phyloP scores from a whole-genome alignment of 2,329 filamentous ascomycete genomes.

The Lecanicillium sp. region DNA sequence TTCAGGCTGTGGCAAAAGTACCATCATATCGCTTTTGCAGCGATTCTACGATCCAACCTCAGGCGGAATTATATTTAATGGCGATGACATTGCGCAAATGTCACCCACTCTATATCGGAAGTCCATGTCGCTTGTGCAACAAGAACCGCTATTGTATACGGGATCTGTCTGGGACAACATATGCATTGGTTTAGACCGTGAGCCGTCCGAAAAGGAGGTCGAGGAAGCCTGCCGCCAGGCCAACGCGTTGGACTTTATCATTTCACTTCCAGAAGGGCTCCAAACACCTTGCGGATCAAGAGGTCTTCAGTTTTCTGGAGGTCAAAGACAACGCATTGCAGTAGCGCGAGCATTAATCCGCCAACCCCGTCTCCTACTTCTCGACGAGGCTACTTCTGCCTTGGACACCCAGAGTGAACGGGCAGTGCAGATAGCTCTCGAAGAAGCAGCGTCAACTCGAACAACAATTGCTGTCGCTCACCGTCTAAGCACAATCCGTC shows the following conservation, averaged over 20 bases:
- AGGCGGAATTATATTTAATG: too few relatives aligned
- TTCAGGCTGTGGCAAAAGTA: slow-evolving; percentile 38
- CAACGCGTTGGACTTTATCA: slow-evolving; percentile 36
- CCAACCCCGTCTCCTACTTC: too few relatives aligned
- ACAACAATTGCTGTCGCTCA: slow-evolving; percentile 4
- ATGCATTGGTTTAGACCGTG: too few relatives aligned
- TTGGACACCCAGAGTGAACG: too few relatives aligned
- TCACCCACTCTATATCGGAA: too few relatives aligned
- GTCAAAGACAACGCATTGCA: slow-evolving; percentile 46
- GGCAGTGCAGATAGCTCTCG: too few relatives aligned
- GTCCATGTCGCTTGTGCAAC: too few relatives aligned
- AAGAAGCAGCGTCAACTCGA: too few relatives aligned
- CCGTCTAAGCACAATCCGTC: slow-evolving; percentile 11
- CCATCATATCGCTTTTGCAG: slow-evolving; percentile 38
- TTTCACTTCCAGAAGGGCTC: slow-evolving; percentile 10
- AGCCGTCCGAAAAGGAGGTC: slow-evolving; percentile 22
- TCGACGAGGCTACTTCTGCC: too few relatives aligned
- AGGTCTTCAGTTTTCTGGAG: slow-evolving; percentile 35
- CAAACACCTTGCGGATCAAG: slow-evolving; percentile 22
- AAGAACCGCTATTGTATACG: too few relatives aligned
- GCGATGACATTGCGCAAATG: too few relatives aligned
- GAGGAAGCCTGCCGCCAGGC: slow-evolving; percentile 33
- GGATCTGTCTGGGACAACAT: too few relatives aligned
- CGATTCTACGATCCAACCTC: slow-evolving; percentile 43
- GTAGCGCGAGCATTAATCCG: slow-evolving; percentile 42